Conservation (phyloP, 805 yeast genomes). For the Vanderwaltozyma yarrowii region DNA sequence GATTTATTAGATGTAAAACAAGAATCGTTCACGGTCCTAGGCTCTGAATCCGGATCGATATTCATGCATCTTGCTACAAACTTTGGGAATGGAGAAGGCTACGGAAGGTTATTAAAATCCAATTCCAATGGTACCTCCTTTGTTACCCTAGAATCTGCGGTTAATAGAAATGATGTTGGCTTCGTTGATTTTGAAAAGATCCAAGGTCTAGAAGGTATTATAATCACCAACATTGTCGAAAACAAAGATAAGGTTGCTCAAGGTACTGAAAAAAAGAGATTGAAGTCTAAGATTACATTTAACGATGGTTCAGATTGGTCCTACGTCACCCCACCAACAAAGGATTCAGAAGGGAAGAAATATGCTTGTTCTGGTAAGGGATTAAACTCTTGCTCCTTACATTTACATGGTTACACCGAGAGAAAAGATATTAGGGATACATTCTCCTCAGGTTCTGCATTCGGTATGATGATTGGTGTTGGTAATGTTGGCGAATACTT, state of each 20-base stretch:
- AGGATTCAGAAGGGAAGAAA: conserved; percentile 49
- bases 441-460: conserved; percentile 78
- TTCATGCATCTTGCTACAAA: conserved; percentile 76
- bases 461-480: conserved; percentile 82
- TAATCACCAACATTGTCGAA: conserved; percentile 58
- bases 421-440: conserved; percentile 76
- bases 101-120: conserved; percentile 75
- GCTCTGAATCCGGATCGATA: conserved; percentile 59
- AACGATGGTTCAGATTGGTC: conserved; percentile 91
- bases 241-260: conserved; percentile 37
- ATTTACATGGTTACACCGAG: conserved; percentile 87
- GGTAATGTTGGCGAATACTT: conserved; percentile 78
- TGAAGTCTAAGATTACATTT: conserved; percentile 68
- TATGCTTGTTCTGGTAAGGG: conserved; percentile 43
- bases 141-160: conserved; percentile 54
- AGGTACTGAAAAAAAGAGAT: conserved; percentile 36
- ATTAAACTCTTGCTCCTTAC: conserved; percentile 59
- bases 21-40: conserved; percentile 71
- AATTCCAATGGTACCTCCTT: conserved; percentile 88
- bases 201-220: conserved; percentile 76
- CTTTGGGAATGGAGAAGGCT: conserved; percentile 40
- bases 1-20: conserved; percentile 48
- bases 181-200: conserved; percentile 84
- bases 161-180: conserved; percentile 64
- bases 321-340: conserved; percentile 55